Evolutionary conservation across 2,329 filamentous ascomycete genomes (phyloP), one percentile per base, ranked within the genome.

Genomic region (Aspergillus pseudoviridinutans): DNA sequence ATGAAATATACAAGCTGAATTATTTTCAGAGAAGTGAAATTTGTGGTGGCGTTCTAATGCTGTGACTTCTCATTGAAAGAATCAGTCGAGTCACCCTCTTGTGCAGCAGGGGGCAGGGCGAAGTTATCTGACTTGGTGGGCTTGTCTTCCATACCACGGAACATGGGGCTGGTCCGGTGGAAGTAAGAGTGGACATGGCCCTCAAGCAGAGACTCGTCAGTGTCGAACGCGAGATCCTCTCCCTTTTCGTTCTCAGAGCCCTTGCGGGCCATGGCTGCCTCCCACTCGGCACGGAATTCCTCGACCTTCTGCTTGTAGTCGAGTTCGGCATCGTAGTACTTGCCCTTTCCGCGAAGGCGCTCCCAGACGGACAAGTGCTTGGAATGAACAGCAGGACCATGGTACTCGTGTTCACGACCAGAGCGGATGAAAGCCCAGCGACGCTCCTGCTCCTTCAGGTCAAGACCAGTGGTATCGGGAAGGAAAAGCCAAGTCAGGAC

Each of bases 371-470:
- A 93, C 61, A 97, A 79, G 71, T 97, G 93, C 74, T 89, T 85
- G 50, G 91, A 88, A 80, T 97, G 92, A 58, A 97, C 87, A 59
- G 93, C 93, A 54, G 96, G 87, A 64, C 93, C 93, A 77, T 96
- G 92, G 80, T 97, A 97, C 51, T 97, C 91, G 29, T 85, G 61
- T 64, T 87, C 87, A 59, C 86, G 86, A 60, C 91, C 92, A 2
- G 85, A 80, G 58, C 91, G 88, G 73, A 97, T 91, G 77, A 88
- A 97, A 56, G 82, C 78, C 92, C 93, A 97, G 69, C 93, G 87
- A 63, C 93, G 90, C 78, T 97, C 93, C 78, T 97, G 92, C 77
- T 97, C 93, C 82, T 96, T 96, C 61, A 97, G 86, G 72, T 97
- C 93, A 42, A 97, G 88, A 56, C 93, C 93, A 9, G 92, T 97